phyloP scores from a whole-genome alignment of 139 green algal genomes.

The Coelastrella sp. region DNA sequence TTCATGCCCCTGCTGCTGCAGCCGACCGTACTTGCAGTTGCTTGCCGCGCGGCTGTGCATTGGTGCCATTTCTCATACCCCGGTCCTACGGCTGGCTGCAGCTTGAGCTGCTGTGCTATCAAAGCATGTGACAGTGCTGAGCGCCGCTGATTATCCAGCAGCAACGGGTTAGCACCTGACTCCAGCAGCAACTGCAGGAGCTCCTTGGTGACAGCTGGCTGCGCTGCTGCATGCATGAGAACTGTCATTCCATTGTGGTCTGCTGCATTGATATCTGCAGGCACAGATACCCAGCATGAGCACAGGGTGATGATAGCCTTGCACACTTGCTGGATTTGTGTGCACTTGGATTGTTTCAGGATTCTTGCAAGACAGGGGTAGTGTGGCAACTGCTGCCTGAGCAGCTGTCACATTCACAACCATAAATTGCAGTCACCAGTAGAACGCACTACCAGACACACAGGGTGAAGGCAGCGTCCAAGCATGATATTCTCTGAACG shows the following conservation, averaged over 20 bases:
- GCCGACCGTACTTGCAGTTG: neutral
- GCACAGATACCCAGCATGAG: neutral
- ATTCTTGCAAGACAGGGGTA: neutral
- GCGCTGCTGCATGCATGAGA: constrained; percentile 43
- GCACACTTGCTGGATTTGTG: neutral
- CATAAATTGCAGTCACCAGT: too few relatives aligned
- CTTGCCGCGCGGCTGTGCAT: neutral
- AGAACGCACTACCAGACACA: too few relatives aligned
- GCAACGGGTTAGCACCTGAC: constrained; percentile 2
- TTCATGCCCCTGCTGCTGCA: neutral
- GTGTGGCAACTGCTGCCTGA: too few relatives aligned
- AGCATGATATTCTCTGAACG: too few relatives aligned
- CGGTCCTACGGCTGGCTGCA: neutral
- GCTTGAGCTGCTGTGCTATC: constrained; percentile 15
- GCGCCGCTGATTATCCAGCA: constrained; percentile 26
- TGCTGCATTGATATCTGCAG: constrained; percentile 20
- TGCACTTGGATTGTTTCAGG: neutral
- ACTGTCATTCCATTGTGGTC: constrained; percentile 25
- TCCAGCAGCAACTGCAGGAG: constrained; percentile 23
- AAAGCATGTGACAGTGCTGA: constrained; percentile 44
- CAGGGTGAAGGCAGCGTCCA: too few relatives aligned
- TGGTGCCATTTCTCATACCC: neutral
- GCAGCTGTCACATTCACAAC: too few relatives aligned
- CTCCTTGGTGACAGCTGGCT: neutral
- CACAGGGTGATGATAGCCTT: neutral